phyloP scores from a whole-genome alignment of 75 land plant species.

The Pinus taeda region DNA sequence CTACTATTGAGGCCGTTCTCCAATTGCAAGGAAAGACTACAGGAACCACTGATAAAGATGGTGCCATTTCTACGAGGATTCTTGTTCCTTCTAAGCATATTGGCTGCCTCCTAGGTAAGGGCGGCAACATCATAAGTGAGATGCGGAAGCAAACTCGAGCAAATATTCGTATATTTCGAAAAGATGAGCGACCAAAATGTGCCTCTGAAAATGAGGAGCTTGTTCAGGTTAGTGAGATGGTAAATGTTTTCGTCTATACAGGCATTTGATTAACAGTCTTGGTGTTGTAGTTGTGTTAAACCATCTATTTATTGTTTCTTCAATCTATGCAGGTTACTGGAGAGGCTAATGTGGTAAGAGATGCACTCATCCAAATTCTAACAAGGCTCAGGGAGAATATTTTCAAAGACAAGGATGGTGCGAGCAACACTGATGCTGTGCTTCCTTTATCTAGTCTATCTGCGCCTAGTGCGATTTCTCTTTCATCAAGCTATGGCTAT shows the following conservation, averaged over 20 bases:
- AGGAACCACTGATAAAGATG: slow-evolving; percentile 46
- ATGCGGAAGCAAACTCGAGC: slow-evolving; percentile 87
- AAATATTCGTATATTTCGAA: slow-evolving; percentile 72
- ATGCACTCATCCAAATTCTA: slow-evolving; percentile 82
- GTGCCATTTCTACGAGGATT: slow-evolving; percentile 47
- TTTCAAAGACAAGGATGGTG: slow-evolving; percentile 50
- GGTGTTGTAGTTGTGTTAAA: too few species aligned
- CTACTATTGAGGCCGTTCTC: slow-evolving; percentile 80
- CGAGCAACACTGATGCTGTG: not conserved
- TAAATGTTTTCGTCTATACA: too few species aligned
- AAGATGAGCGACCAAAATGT: slow-evolving; percentile 65
- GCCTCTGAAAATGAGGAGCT: slow-evolving; percentile 70
- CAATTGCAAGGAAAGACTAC: slow-evolving; percentile 66
- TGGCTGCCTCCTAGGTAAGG: slow-evolving; percentile 90
- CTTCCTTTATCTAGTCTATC: not conserved
- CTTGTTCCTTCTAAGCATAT: slow-evolving; percentile 86
- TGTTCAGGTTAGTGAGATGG: slow-evolving; percentile 63
- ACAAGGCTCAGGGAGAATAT: slow-evolving; percentile 71
- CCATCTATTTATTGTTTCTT: too few species aligned
- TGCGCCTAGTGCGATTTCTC: not conserved
- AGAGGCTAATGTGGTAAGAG: slow-evolving; percentile 55
- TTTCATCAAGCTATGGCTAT: slow-evolving; percentile 17
- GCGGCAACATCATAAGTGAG: slow-evolving; percentile 87
- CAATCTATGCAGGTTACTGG: slow-evolving; percentile 55
- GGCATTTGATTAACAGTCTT: too few species aligned